Evolutionary conservation across 1,139 yeast genomes (phyloP).

Genomic region (Saccharomycopsis phalli): DNA sequence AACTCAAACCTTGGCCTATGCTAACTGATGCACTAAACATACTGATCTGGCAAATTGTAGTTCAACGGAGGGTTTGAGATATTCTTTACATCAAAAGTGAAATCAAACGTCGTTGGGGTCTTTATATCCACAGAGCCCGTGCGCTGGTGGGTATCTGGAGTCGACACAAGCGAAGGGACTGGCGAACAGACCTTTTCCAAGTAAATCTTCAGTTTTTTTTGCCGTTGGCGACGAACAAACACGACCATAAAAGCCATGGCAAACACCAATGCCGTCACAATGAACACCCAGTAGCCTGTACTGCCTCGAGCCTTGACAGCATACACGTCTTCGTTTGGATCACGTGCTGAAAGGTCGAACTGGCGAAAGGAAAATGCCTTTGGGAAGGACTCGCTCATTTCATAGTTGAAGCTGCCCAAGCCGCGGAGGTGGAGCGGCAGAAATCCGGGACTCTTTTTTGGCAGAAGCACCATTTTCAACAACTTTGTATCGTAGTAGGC

Average conservation of each 20-base stretch:
- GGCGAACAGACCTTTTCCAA: neutral
- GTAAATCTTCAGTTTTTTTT: no score
- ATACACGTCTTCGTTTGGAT: slow-evolving; percentile 10
- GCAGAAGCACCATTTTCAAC: slow-evolving; percentile 24
- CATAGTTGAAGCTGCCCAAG: slow-evolving; percentile 28
- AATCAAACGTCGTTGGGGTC: slow-evolving; percentile 6
- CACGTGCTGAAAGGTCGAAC: slow-evolving; percentile 7
- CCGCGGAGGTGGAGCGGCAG: slow-evolving; percentile 26
- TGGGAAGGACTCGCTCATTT: slow-evolving; percentile 15
- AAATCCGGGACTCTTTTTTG: slow-evolving; percentile 26
- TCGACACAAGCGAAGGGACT: slow-evolving; percentile 2
- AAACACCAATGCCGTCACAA: no score
- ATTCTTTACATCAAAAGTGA: no score
- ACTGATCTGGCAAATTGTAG: no score
- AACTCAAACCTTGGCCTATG: no score
- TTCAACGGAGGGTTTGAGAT: no score
- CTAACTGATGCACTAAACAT: no score
- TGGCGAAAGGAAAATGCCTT: slow-evolving; percentile 4
- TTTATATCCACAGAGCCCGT: neutral
- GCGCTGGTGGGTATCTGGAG: neutral
- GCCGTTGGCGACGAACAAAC: neutral
- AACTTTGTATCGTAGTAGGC: slow-evolving; percentile 27
- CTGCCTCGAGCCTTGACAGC: neutral
- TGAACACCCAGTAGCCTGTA: no score
- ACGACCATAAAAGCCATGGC: no score